phyloP scores from a whole-genome alignment of 2,329 filamentous ascomycete species.

The Trichoderma polysporum region DNA sequence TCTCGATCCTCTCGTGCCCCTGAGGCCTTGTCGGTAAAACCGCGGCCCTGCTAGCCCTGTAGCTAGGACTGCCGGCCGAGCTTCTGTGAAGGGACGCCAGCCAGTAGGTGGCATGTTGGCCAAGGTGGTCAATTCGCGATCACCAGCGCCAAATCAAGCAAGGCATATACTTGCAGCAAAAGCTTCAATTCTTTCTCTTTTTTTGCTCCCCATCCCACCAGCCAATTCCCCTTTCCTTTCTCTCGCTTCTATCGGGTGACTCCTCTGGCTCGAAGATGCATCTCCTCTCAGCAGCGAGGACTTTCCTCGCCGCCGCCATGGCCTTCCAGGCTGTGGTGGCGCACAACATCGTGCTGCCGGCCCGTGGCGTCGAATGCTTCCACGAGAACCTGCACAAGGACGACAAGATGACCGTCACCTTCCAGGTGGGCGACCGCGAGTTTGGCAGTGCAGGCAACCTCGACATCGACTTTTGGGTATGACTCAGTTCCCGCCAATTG shows the following conservation, averaged over 20 bases:
- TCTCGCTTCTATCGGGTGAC: neutral
- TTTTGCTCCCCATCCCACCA: neutral
- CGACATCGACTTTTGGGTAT: slow-evolving; percentile 97
- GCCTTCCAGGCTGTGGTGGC: slow-evolving; percentile 62
- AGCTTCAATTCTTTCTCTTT: neutral
- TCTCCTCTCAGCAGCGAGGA: slow-evolving; percentile 41
- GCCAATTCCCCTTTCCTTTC: neutral
- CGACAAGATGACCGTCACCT: slow-evolving; percentile 98
- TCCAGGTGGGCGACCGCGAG: slow-evolving; percentile 95
- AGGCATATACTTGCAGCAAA: neutral
- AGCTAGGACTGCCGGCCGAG: neutral
- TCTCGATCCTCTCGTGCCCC: slow-evolving; percentile 14
- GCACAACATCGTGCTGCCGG: slow-evolving; percentile 94
- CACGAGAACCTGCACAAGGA: slow-evolving; percentile 89
- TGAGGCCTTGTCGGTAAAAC: slow-evolving; percentile 22
- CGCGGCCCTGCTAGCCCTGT: slow-evolving; percentile 1
- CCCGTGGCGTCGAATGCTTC: slow-evolving; percentile 96
- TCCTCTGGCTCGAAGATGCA: slow-evolving; percentile 28
- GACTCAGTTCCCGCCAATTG: slow-evolving; percentile 30
- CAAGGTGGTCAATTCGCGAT: slow-evolving; percentile 25
- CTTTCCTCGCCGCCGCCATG: slow-evolving; percentile 42
- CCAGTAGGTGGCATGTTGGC: slow-evolving; percentile 9
- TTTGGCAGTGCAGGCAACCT: slow-evolving; percentile 93
- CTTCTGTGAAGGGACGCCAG: neutral
- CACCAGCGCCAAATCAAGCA: neutral